phyloP scores from a whole-genome alignment of 2,329 filamentous ascomycete species.

The Fusarium nelsonii region DNA sequence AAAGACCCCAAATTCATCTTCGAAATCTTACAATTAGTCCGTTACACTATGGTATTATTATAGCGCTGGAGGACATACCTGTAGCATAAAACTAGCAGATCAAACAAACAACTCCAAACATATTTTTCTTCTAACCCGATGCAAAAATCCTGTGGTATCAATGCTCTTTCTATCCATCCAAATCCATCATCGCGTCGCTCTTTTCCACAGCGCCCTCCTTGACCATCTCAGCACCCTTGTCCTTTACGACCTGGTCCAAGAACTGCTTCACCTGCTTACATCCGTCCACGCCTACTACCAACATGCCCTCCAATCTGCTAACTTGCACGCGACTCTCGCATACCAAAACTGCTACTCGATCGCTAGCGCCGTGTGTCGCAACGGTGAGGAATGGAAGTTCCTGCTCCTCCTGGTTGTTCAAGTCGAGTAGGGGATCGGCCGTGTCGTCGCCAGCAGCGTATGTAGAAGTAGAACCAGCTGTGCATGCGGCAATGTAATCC shows the following conservation, averaged over 20 bases:
- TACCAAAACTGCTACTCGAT: slow-evolving; percentile 81
- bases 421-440: slow-evolving; percentile 82
- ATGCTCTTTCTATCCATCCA: slow-evolving; percentile 55
- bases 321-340: slow-evolving; percentile 92
- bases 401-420: slow-evolving; percentile 84
- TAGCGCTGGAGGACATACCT: slow-evolving; percentile 35
- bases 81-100: slow-evolving; percentile 35
- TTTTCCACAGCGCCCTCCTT: slow-evolving; percentile 65
- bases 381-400: slow-evolving; percentile 92
- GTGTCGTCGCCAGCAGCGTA: slow-evolving; percentile 73
- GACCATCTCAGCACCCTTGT: slow-evolving; percentile 74
- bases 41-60: slow-evolving; percentile 33
- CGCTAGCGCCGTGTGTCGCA: slow-evolving; percentile 79
- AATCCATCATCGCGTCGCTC: slow-evolving; percentile 64
- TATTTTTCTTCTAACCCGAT: slow-evolving; percentile 24
- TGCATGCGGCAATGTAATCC: slow-evolving; percentile 90
- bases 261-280: slow-evolving; percentile 88
- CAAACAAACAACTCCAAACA: slow-evolving; percentile 42
- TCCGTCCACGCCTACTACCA: slow-evolving; percentile 91
- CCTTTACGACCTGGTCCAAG: slow-evolving; percentile 82
- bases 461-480: slow-evolving; percentile 81
- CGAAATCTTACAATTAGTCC: slow-evolving; percentile 39
- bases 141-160: slow-evolving; percentile 24
- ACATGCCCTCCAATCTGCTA: slow-evolving; percentile 86
- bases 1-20: slow-evolving; percentile 37